Conservation (phyloP, 768 basidiomycete genomes). For the Mycena filopes region DNA sequence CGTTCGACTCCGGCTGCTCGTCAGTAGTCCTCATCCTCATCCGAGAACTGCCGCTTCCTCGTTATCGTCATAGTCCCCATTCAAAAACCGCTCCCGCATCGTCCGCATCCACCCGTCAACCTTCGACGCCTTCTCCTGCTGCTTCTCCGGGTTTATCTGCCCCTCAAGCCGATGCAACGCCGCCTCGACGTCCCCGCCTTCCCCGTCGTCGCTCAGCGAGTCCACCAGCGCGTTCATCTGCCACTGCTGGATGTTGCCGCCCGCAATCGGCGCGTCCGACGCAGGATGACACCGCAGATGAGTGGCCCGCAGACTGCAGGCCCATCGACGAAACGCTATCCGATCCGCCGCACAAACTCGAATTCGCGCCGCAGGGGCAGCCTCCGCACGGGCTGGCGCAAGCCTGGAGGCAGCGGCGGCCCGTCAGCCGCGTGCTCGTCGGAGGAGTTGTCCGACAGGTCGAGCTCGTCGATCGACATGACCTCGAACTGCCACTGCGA, state of each 20-base stretch:
- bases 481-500: slow-evolving; percentile 75
- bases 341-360: slow-evolving; percentile 80
- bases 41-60: slow-evolving; percentile 69
- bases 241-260: slow-evolving; percentile 77
- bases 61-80: slow-evolving; percentile 67
- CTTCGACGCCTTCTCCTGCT: slow-evolving; percentile 77
- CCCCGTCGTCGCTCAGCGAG: slow-evolving; percentile 78
- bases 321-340: slow-evolving; percentile 86
- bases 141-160: slow-evolving; percentile 78
- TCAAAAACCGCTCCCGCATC: slow-evolving; percentile 72
- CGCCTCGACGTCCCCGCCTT: slow-evolving; percentile 83
- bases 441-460: slow-evolving; percentile 83
- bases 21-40: slow-evolving; percentile 56
- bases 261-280: slow-evolving; percentile 50
- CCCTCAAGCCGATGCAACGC: slow-evolving; percentile 87
- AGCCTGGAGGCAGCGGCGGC: slow-evolving; percentile 59
- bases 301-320: slow-evolving; percentile 65
- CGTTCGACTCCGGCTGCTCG: slow-evolving; percentile 12
- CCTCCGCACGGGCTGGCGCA: slow-evolving; percentile 64
- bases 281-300: slow-evolving; percentile 53
- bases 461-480: slow-evolving; percentile 82
- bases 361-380: slow-evolving; percentile 83
- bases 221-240: slow-evolving; percentile 84
- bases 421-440: slow-evolving; percentile 51
- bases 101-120: slow-evolving; percentile 86